These are phyloP conservation scores for Xerophyta viscosa DNA, from an alignment of 106 monocot species.

Conservation along the genomic window DNA sequence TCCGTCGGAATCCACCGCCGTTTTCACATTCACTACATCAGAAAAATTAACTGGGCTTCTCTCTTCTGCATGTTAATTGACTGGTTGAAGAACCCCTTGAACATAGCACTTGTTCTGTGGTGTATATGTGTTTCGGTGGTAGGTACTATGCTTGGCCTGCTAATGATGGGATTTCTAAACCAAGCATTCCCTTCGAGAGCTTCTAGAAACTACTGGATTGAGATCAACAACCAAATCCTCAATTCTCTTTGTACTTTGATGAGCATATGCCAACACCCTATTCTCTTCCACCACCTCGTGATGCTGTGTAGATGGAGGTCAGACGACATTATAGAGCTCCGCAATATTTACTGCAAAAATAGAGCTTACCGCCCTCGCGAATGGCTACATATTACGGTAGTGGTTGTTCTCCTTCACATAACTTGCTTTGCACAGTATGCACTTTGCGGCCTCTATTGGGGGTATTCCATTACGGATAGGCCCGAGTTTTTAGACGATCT, in stretches of 20 bases:
- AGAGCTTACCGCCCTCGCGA: conserved; percentile 23
- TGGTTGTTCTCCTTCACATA: conserved; percentile 29
- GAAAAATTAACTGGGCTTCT: conserved; percentile 18
- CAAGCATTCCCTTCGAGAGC: conserved; percentile 28
- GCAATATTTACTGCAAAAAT: conserved; percentile 53
- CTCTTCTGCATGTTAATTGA: conserved; percentile 11
- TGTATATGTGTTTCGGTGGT: conserved; percentile 25
- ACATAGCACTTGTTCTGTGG: conserved; percentile 28
- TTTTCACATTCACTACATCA: conserved; percentile 16
- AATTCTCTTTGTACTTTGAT: conserved; percentile 90
- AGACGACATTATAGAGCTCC: conserved; percentile 30
- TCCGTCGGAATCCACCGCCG: conserved; percentile 23
- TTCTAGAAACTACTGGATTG: conserved; percentile 47
- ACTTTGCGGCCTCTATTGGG: conserved; percentile 31
- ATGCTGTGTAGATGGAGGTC: conserved; percentile 43
- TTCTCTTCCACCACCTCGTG: conserved; percentile 49
- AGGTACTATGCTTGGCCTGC: conserved; percentile 20
- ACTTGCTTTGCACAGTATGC: conserved; percentile 39
- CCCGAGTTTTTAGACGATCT: conserved; percentile 19
- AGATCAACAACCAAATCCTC: conserved; percentile 73
- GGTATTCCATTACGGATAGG: conserved; percentile 4
- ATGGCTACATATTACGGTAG: conserved; percentile 26
- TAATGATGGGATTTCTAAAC: conserved; percentile 72
- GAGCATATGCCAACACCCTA: conserved; percentile 78
- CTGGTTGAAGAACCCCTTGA: conserved; percentile 19